These are phyloP conservation scores for Fomitopsis pulvina DNA, from an alignment of 768 basidiomycete genomes.

Conservation along the genomic window DNA sequence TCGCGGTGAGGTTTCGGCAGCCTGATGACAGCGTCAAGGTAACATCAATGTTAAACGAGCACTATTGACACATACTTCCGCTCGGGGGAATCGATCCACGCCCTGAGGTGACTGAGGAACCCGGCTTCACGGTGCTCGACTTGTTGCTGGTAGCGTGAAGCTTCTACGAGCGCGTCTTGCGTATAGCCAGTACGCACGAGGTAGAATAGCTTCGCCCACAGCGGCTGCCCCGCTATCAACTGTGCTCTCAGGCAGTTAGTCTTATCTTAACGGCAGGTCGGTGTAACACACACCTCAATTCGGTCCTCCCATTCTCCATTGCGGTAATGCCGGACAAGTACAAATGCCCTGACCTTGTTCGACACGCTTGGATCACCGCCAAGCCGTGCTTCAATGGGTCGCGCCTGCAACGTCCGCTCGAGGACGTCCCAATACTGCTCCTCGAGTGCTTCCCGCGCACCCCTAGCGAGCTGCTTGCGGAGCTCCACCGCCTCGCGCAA, in stretches of 20 bases:
- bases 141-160: slow-evolving; percentile 58
- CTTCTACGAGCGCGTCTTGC: slow-evolving; percentile 76
- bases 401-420: slow-evolving; percentile 73
- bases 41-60: neutral
- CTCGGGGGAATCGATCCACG: slow-evolving; percentile 79
- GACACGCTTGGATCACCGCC: slow-evolving; percentile 88
- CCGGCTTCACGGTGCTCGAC: slow-evolving; percentile 74
- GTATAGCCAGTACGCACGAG: slow-evolving; percentile 82
- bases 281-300: slow-evolving; percentile 63
- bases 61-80: slow-evolving; percentile 45
- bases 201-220: slow-evolving; percentile 95
- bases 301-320: slow-evolving; percentile 81
- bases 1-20: slow-evolving; percentile 71
- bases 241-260: slow-evolving; percentile 23
- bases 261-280: neutral
- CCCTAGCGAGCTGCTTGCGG: slow-evolving; percentile 68
- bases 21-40: slow-evolving; percentile 26
- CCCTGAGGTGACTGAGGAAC: slow-evolving; percentile 76
- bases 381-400: slow-evolving; percentile 78
- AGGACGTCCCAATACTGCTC: slow-evolving; percentile 84
- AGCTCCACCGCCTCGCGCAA: slow-evolving; percentile 61
- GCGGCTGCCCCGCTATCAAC: slow-evolving; percentile 79
- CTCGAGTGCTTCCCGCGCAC: slow-evolving; percentile 77
- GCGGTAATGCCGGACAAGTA: slow-evolving; percentile 73
- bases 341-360: slow-evolving; percentile 87